These are phyloP conservation scores for Chaetomium globosum DNA, from an alignment of 2,329 filamentous ascomycete species.

Conservation along the genomic window DNA sequence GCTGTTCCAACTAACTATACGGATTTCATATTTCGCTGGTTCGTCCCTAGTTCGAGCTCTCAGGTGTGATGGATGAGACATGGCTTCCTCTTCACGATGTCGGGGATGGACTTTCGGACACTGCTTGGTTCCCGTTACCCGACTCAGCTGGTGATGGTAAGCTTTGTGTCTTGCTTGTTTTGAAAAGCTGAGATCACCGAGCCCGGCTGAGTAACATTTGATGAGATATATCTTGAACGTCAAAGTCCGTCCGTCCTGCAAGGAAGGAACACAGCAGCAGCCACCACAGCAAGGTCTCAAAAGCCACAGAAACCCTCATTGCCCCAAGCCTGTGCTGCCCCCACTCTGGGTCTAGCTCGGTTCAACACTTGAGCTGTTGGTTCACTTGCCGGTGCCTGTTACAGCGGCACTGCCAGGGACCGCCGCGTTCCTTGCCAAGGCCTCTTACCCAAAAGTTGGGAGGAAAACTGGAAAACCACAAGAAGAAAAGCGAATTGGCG, in stretches of 20 bases:
- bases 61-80: slow-evolving; percentile 5
- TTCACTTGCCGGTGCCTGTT: not conserved
- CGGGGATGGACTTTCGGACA: not conserved
- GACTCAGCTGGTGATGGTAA: not conserved
- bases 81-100: not conserved
- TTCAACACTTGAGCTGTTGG: not conserved
- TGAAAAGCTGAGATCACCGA: not conserved
- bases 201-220: not conserved
- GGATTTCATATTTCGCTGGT: not conserved
- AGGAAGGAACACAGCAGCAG: not conserved
- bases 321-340: not conserved
- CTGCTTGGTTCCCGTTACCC: not conserved
- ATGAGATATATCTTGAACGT: not conserved
- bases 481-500: not conserved
- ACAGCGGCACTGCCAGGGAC: not conserved
- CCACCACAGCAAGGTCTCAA: not conserved
- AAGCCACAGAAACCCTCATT: not conserved
- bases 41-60: not conserved
- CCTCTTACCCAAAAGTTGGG: not conserved
- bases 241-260: not conserved
- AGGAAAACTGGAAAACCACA: slow-evolving; percentile 6
- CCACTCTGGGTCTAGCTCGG: not conserved
- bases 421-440: slow-evolving; percentile 1
- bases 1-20: not conserved
- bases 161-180: not conserved